Conservation (phyloP, 2,329 filamentous ascomycete species). For the Rhinocladiella similis region DNA sequence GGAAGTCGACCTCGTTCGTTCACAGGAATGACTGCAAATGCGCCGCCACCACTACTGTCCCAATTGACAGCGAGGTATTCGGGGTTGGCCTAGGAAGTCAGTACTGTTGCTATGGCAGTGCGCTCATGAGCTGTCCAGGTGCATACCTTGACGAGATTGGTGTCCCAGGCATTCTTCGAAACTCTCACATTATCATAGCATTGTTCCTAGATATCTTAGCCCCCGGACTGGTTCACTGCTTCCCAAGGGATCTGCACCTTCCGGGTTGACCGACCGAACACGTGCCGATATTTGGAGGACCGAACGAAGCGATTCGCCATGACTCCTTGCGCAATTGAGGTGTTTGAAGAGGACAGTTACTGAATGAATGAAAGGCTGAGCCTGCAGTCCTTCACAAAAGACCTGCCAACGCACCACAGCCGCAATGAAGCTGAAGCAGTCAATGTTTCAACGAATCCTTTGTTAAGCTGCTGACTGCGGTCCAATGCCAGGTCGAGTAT, state of each 20-base stretch:
- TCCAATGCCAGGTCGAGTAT: not conserved
- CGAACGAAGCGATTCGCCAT: constrained; percentile 74
- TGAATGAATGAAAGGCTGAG: constrained; percentile 1
- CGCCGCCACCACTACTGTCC: constrained; percentile 93
- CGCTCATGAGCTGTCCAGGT: not conserved
- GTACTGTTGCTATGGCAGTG: not conserved
- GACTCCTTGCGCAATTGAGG: not conserved
- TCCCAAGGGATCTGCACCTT: constrained; percentile 56
- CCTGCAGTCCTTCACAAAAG: constrained; percentile 3
- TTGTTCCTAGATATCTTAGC: constrained; percentile 63
- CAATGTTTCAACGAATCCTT: constrained; percentile 12
- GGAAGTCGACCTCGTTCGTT: constrained; percentile 87
- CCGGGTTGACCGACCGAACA: constrained; percentile 92
- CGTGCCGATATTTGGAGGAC: constrained; percentile 79
- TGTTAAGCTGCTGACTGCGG: constrained; percentile 15
- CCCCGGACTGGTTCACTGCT: not conserved
- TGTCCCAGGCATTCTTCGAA: constrained; percentile 98
- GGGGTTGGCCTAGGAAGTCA: constrained; percentile 73
- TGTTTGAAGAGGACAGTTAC: not conserved
- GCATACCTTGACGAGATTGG: constrained; percentile 91
- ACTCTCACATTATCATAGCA: constrained; percentile 98
- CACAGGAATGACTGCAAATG: constrained; percentile 92
- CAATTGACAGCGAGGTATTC: constrained; percentile 97
- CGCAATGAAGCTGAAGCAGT: constrained; percentile 12
- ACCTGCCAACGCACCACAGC: not conserved